phyloP scores from a whole-genome alignment of 805 yeast genomes.

The Metschnikowia gelsemii region DNA sequence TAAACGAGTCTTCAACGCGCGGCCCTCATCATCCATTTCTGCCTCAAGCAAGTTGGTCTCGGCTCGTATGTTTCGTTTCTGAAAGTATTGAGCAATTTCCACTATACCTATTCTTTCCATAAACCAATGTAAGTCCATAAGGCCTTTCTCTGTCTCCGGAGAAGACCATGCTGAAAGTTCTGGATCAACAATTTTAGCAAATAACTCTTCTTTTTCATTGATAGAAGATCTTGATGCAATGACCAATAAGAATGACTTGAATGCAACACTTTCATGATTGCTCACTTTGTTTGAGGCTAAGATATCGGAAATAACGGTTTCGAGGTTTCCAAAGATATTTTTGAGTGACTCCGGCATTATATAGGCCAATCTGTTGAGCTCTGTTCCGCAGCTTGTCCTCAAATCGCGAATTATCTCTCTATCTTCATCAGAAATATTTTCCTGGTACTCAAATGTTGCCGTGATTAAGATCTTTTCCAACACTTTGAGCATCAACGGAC shows the following conservation, averaged over 20 bases:
- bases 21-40: slow-evolving; percentile 88
- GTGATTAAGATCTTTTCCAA: slow-evolving; percentile 81
- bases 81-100: slow-evolving; percentile 87
- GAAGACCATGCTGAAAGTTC: slow-evolving; percentile 92
- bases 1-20: slow-evolving; percentile 67
- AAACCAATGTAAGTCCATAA: slow-evolving; percentile 91
- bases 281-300: slow-evolving; percentile 68
- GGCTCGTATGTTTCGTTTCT: slow-evolving; percentile 75
- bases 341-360: slow-evolving; percentile 90
- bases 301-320: slow-evolving; percentile 72
- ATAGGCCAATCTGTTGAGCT: slow-evolving; percentile 87
- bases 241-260: slow-evolving; percentile 86
- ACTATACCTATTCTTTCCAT: slow-evolving; percentile 97
- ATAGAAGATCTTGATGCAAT: slow-evolving; percentile 85
- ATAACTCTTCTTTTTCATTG: slow-evolving; percentile 71
- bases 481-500: slow-evolving; percentile 73
- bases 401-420: slow-evolving; percentile 81
- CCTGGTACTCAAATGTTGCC: slow-evolving; percentile 80
- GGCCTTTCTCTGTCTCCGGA: slow-evolving; percentile 84
- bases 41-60: slow-evolving; percentile 72
- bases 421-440: slow-evolving; percentile 63
- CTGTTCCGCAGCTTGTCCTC: slow-evolving; percentile 91
- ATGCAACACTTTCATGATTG: slow-evolving; percentile 90
- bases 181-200: slow-evolving; percentile 87
- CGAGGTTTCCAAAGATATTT: slow-evolving; percentile 77